A percentile compares a stretch with the other conserved stretches of the same genome.
Conservation (phyloP, 768 basidiomycete genomes). For the Coprinellus micaceus region DNA sequence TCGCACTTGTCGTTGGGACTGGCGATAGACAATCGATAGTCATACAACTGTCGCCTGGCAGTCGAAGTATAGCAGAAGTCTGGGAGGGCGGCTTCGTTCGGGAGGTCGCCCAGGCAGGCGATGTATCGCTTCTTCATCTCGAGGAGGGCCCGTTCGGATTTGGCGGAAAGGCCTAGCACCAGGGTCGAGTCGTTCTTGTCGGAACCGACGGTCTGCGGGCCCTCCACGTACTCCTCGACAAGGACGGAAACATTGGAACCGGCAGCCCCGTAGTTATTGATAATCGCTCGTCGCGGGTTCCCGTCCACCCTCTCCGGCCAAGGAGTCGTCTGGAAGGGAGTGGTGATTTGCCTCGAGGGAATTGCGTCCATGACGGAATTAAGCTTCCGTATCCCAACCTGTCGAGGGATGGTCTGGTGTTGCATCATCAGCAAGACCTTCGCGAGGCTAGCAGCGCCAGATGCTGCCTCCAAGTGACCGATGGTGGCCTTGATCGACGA, state of each 20-base stretch:
- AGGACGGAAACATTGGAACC: slow-evolving; percentile 66
- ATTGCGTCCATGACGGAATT: slow-evolving; percentile 55
- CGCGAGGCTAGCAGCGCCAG: slow-evolving; percentile 66
- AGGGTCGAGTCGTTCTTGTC: slow-evolving; percentile 15
- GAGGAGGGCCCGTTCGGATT: slow-evolving; percentile 45
- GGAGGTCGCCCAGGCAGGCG: slow-evolving; percentile 39
- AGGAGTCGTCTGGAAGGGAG: slow-evolving; percentile 33
- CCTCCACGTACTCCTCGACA: slow-evolving; percentile 43
- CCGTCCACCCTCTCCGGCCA: slow-evolving; percentile 41
- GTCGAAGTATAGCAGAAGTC: slow-evolving; percentile 68
- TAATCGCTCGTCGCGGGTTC: slow-evolving; percentile 46
- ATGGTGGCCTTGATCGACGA: slow-evolving; percentile 72
- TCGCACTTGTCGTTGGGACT: slow-evolving; percentile 39
- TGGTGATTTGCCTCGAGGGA: slow-evolving; percentile 44
- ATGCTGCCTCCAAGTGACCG: slow-evolving; percentile 74
- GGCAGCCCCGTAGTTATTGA: slow-evolving; percentile 76
- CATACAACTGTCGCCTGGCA: slow-evolving; percentile 56
- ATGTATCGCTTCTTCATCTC: slow-evolving; percentile 45
- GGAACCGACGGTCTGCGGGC: background rate
- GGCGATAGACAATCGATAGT: slow-evolving; percentile 48
- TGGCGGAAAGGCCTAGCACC: slow-evolving; percentile 64
- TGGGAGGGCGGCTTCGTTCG: slow-evolving; percentile 24
- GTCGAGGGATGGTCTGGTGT: slow-evolving; percentile 51
- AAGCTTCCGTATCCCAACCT: slow-evolving; percentile 53
- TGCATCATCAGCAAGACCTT: slow-evolving; percentile 70